Evolutionary conservation across 306 rosid species (phyloP).

Genomic region (Prunus dulcis): DNA sequence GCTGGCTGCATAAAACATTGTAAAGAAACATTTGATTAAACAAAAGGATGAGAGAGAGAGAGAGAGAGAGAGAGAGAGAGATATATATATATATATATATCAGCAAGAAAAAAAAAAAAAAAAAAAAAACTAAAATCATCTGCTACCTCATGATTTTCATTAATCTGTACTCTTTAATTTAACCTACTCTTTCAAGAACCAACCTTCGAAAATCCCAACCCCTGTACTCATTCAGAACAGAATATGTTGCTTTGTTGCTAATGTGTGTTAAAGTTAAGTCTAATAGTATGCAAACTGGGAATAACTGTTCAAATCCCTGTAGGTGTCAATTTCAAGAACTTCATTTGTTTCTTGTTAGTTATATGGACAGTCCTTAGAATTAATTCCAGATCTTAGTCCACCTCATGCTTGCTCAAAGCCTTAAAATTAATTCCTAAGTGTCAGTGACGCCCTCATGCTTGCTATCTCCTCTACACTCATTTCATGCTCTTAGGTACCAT

Average conservation of each 20-base stretch:
- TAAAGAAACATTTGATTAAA: conserved; percentile 8
- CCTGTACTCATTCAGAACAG: not conserved
- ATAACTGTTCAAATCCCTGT: not conserved
- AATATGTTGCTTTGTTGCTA: not conserved
- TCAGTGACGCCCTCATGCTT: too few species aligned
- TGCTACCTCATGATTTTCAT: not conserved
- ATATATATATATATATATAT: too few species aligned
- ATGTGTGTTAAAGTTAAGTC: too few species aligned
- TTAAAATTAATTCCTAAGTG: not conserved
- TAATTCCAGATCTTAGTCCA: not conserved
- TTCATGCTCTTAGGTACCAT: too few species aligned
- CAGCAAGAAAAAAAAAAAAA: not conserved
- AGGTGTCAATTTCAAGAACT: too few species aligned
- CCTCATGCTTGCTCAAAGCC: not conserved
- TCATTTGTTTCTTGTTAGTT: too few species aligned
- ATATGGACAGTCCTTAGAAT: too few species aligned
- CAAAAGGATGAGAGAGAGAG: not conserved
- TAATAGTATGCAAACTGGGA: not conserved
- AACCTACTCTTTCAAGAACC: not conserved
- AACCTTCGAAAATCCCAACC: not conserved
- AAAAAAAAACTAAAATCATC: not conserved
- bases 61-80: not conserved
- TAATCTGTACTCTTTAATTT: not conserved
- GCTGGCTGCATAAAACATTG: conserved; percentile 55
- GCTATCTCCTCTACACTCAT: too few species aligned